A percentile compares a stretch with the other conserved stretches of the same genome.
Conservation (phyloP, 768 basidiomycete species). For the Rubroboletus satanas region DNA sequence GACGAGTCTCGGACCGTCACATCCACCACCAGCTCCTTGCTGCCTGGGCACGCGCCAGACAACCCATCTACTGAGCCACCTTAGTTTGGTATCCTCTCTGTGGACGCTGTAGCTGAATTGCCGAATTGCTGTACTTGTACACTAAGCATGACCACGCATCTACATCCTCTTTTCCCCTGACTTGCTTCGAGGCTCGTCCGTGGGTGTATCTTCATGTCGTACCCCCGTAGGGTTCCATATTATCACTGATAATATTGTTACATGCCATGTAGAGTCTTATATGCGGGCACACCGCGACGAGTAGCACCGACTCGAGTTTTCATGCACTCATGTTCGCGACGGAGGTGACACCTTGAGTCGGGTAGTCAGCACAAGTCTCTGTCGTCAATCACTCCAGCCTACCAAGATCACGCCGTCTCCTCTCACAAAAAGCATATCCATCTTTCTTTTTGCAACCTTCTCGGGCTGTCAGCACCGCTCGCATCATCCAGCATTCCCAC, state of each 20-base stretch:
- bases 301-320: background rate
- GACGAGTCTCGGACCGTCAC: slow-evolving; percentile 42
- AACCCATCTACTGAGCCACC: slow-evolving; percentile 1
- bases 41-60: background rate
- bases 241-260: slow-evolving; percentile 9
- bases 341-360: slow-evolving; percentile 70
- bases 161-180: background rate
- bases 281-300: slow-evolving; percentile 20
- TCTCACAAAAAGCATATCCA: slow-evolving; percentile 97
- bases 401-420: slow-evolving; percentile 97
- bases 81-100: background rate
- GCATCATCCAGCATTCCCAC: background rate
- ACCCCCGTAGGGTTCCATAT: background rate
- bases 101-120: background rate
- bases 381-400: slow-evolving; percentile 25
- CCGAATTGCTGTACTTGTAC: background rate
- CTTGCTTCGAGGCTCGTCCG: background rate
- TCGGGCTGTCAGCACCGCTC: background rate
- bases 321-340: slow-evolving; percentile 52
- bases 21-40: background rate
- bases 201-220: slow-evolving; percentile 3
- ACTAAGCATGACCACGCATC: background rate
- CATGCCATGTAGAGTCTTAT: slow-evolving; percentile 3
- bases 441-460: slow-evolving; percentile 87
- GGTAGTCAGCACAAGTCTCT: slow-evolving; percentile 10